Conservation (phyloP, 2,329 filamentous ascomycete genomes). For the Sporothrix pseudoabietina region DNA sequence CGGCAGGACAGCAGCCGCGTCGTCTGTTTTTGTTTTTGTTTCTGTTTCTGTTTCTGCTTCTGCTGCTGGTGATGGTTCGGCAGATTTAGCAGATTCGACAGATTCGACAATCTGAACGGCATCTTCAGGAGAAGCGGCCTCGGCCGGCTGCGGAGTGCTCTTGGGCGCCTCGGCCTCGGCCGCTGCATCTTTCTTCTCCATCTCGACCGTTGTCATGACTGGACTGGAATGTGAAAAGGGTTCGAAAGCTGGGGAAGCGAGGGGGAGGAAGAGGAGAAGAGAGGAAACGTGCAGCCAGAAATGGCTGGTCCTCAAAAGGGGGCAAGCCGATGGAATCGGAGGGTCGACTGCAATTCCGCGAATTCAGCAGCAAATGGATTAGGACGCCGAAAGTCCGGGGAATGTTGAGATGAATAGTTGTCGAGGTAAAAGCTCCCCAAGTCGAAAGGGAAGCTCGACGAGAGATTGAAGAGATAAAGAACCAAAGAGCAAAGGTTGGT, state of each 20-base stretch:
- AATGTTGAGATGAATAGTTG: neutral
- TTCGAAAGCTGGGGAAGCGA: neutral
- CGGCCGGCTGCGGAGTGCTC: neutral
- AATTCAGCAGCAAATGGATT: neutral
- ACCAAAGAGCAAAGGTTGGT: neutral
- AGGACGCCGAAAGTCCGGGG: neutral
- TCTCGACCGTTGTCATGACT: slow-evolving; percentile 20
- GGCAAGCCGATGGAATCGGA: neutral
- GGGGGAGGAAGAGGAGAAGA: neutral
- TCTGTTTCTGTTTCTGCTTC: neutral
- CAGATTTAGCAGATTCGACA: neutral
- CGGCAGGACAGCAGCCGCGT: neutral
- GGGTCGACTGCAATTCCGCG: neutral
- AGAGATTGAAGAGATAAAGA: neutral
- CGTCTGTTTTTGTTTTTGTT: neutral
- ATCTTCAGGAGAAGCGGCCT: neutral
- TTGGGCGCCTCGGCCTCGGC: neutral
- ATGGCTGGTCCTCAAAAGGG: slow-evolving; percentile 22
- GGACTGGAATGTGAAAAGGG: neutral
- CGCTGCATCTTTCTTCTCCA: slow-evolving; percentile 10
- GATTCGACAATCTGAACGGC: neutral
- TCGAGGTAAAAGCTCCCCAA: neutral
- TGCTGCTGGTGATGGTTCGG: slow-evolving; percentile 5
- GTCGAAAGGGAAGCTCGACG: neutral
- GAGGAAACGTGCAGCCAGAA: slow-evolving; percentile 14